Base-by-base conservation (phyloP, 257 asterid species). In the Nicotiana tabacum region DNA sequence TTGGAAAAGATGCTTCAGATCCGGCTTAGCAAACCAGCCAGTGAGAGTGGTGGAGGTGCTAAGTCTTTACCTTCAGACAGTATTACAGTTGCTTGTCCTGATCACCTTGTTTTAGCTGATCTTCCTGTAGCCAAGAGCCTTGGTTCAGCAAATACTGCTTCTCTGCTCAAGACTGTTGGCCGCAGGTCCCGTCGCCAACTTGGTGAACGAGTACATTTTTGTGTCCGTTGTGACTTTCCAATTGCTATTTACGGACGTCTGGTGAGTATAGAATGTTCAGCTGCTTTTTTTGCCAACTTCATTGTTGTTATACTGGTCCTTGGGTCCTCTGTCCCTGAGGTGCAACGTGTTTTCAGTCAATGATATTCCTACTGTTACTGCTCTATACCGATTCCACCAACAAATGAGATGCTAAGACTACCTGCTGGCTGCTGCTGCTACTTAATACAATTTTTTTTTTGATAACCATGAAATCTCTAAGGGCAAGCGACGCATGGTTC, bases 1-100 rank as follows among this genome's bases (percentile, higher is more conserved):
- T 81, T 29, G 57, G 65, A 61, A 64, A 84, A 87, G 89, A 96
- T 96, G 99, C 92, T 96, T 85, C 99, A 94, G 92, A 96, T 96
- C 85, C 92, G 97, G 69, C 98, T 94, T 24, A 92, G 96, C 92
- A 96, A 94, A 88, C 98, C 99, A 69, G 85, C 96, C 69, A 85
- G 62, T 78, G 99, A 93, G 83, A 84, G 90, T 84, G 90, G 93
- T 86, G 94, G 92, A 55, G 87, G 88, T 37, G 87, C 88, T 32
- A 96, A 93, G 84, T 88, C 93, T 60, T 88, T 83, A 84, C 85
- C 89, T 16, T 88, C 80, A 76, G 99, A 94, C 66, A 82, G 85
- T n/a, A 93, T 94, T 56, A 96, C 95, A 16, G 99, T 96, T 80
- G 98, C 98, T 5, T 96, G 98, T 83, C 99, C 99, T 9, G 98